A percentile compares a stretch with the other conserved stretches of the same genome.
These are phyloP conservation scores for Globisporangium yorkense DNA, from an alignment of 352 stramenopile species.

Conservation along the genomic window DNA sequence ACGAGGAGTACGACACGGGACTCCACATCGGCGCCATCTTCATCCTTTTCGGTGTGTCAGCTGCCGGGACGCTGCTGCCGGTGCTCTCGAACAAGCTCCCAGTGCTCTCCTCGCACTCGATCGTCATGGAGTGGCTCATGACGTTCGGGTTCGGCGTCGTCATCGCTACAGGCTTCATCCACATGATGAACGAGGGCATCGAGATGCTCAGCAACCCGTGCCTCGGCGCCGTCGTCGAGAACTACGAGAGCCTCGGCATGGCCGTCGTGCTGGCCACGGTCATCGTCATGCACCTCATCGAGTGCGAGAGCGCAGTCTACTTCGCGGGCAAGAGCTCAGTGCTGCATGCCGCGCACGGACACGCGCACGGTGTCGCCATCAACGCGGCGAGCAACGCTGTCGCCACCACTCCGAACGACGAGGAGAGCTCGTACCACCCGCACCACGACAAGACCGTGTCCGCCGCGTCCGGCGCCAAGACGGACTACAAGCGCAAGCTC, in stretches of 20 bases:
- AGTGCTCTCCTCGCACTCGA: conserved; percentile 30
- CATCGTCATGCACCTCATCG: conserved; percentile 60
- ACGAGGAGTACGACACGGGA: conserved; percentile 39
- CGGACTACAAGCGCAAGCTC: conserved; percentile 29
- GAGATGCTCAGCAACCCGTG: conserved; percentile 55
- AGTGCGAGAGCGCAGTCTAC: conserved; percentile 57
- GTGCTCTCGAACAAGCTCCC: conserved; percentile 25
- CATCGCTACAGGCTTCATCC: conserved; percentile 60
- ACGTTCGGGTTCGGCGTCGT: conserved; percentile 65
- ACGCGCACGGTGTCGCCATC: conserved; percentile 19
- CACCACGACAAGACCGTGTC: neutral
- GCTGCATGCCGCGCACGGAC: conserved; percentile 21
- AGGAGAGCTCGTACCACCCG: conserved; percentile 1
- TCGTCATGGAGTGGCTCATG: conserved; percentile 42
- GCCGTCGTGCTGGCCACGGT: conserved; percentile 56
- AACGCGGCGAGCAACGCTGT: neutral
- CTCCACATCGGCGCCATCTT: conserved; percentile 49
- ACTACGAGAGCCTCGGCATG: conserved; percentile 48
- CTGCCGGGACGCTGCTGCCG: conserved; percentile 32
- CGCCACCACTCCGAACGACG: conserved; percentile 1
- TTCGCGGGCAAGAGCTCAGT: conserved; percentile 23
- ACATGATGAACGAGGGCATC: conserved; percentile 62
- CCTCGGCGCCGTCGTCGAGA: conserved; percentile 36
- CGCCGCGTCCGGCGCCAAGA: conserved; percentile 8
- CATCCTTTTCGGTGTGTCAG: conserved; percentile 49